Evolutionary conservation across 2,329 filamentous ascomycete genomes (phyloP).

Genomic region (Meredithiella fracta): DNA sequence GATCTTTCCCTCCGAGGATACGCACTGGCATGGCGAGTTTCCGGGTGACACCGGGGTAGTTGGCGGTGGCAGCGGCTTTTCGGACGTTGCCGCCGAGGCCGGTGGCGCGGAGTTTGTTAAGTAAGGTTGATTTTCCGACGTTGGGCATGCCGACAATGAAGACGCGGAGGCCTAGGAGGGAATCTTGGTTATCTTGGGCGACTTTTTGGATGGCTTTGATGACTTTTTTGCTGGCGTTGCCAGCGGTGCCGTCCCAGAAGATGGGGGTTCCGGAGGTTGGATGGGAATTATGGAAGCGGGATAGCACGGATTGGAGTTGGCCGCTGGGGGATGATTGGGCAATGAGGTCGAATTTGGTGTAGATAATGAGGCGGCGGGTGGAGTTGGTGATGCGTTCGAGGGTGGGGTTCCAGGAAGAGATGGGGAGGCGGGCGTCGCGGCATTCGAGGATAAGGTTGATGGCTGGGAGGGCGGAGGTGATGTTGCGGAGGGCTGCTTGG

Average conservation of each 20-base stretch:
- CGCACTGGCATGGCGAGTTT: slow-evolving; percentile 73
- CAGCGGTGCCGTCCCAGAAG: slow-evolving; percentile 30
- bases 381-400: slow-evolving; percentile 59
- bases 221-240: slow-evolving; percentile 20
- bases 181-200: slow-evolving; percentile 24
- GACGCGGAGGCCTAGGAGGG: slow-evolving; percentile 65
- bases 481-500: slow-evolving; percentile 60
- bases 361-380: slow-evolving; percentile 64
- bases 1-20: slow-evolving; percentile 33
- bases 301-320: slow-evolving; percentile 21
- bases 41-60: slow-evolving; percentile 76
- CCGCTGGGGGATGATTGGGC: slow-evolving; percentile 13
- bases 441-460: slow-evolving; percentile 88
- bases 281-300: slow-evolving; percentile 17
- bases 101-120: slow-evolving; percentile 63
- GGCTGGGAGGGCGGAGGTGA: slow-evolving; percentile 62
- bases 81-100: slow-evolving; percentile 32
- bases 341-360: slow-evolving; percentile 76
- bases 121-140: slow-evolving; percentile 85
- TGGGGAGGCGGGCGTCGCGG: slow-evolving; percentile 77
- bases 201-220: slow-evolving; percentile 23
- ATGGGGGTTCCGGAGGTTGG: slow-evolving; percentile 16
- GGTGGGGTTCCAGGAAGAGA: slow-evolving; percentile 77
- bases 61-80: slow-evolving; percentile 69
- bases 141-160: slow-evolving; percentile 97